Conservation (phyloP, 2,329 filamentous ascomycete genomes). For the Diaporthe eres region DNA sequence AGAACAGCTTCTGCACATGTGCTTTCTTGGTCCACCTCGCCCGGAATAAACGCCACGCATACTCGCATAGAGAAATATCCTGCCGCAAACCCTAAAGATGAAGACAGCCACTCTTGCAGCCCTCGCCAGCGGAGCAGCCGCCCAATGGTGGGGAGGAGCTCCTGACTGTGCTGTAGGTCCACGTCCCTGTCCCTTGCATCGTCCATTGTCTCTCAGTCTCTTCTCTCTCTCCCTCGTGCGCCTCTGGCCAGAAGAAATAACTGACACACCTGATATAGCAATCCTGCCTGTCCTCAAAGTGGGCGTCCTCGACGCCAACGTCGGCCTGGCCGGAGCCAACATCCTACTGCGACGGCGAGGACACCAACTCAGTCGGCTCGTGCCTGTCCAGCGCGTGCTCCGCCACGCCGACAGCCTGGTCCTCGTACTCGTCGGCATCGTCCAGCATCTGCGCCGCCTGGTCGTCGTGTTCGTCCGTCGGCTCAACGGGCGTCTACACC, state of each 20-base stretch:
- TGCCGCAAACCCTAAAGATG: neutral
- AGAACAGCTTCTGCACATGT: neutral
- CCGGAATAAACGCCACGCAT: neutral
- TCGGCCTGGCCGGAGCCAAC: slow-evolving; percentile 51
- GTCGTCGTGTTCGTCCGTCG: slow-evolving; percentile 55
- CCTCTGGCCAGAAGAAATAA: neutral
- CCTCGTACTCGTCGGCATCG: slow-evolving; percentile 54
- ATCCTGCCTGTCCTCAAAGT: slow-evolving; percentile 58
- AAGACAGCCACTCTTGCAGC: slow-evolving; percentile 32
- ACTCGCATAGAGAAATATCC: neutral
- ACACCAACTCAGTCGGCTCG: slow-evolving; percentile 48
- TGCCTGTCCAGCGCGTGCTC: slow-evolving; percentile 51
- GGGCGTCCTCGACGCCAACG: slow-evolving; percentile 46
- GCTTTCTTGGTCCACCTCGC: no score
- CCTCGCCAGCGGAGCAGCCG: slow-evolving; percentile 42
- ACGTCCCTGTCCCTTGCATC: neutral
- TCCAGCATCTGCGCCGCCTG: slow-evolving; percentile 58
- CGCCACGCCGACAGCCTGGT: slow-evolving; percentile 49
- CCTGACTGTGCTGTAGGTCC: slow-evolving; percentile 59
- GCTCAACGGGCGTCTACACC: slow-evolving; percentile 56
- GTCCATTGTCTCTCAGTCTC: neutral
- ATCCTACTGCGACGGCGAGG: slow-evolving; percentile 49
- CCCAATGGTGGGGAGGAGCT: slow-evolving; percentile 56
- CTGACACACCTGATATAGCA: slow-evolving; percentile 50
- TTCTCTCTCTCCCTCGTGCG: neutral